Evolutionary conservation across 306 rosid species (phyloP).

Genomic region (Vicia villosa): DNA sequence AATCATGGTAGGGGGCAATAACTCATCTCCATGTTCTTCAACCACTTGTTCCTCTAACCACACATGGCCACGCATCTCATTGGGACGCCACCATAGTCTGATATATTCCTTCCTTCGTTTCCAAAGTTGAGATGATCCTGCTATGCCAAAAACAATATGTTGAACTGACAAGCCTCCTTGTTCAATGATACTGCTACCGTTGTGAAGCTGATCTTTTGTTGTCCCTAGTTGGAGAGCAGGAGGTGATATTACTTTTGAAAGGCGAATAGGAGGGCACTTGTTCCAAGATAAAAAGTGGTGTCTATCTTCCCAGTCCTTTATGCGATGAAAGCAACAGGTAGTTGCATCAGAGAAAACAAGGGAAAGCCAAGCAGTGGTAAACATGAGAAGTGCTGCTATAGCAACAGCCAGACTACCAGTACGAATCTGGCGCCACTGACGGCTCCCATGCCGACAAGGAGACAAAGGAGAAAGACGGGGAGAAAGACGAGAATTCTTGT

Average conservation of each 20-base stretch:
- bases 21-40: conserved; percentile 46
- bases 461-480: conserved; percentile 40
- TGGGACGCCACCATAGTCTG: conserved; percentile 77
- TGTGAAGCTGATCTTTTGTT: conserved; percentile 4
- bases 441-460: conserved; percentile 36
- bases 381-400: conserved; percentile 59
- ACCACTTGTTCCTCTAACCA: conserved; percentile 72
- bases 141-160: conserved; percentile 73
- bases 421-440: conserved; percentile 52
- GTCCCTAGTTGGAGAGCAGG: conserved; percentile 20
- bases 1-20: conserved; percentile 61
- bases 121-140: conserved; percentile 78
- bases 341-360: conserved; percentile 62
- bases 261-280: conserved; percentile 37
- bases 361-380: conserved; percentile 67
- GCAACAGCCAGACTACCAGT: conserved; percentile 52
- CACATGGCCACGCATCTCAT: conserved; percentile 71
- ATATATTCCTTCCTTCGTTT: conserved; percentile 64
- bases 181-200: conserved; percentile 35
- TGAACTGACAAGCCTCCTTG: conserved; percentile 49
- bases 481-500: conserved; percentile 42
- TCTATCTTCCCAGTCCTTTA: conserved; percentile 54
- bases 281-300: conserved; percentile 44
- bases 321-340: conserved; percentile 48
- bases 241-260: conserved; percentile 21